phyloP scores from a whole-genome alignment of 805 yeast species.

The Ogataea nonfermentans region DNA sequence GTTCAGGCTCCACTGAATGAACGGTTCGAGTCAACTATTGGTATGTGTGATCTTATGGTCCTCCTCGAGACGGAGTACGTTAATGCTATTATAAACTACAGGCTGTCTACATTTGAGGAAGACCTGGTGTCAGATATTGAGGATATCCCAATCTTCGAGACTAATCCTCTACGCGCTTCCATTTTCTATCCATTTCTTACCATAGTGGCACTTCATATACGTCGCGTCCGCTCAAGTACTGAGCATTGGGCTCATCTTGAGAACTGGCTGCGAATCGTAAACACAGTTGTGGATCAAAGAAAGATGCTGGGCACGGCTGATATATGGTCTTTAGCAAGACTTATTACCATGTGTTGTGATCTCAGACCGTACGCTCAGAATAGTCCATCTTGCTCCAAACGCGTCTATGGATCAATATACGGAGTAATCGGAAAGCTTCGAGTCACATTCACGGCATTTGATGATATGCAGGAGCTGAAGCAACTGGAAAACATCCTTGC shows the following conservation, averaged over 20 bases:
- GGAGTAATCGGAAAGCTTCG: no score
- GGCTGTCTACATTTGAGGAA: conserved; percentile 11
- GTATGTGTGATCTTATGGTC: conserved; percentile 20
- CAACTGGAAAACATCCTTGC: no score
- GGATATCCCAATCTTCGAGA: conserved; percentile 13
- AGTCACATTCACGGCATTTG: no score
- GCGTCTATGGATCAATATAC: not conserved
- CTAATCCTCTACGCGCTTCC: conserved; percentile 13
- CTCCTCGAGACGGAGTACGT: conserved; percentile 26
- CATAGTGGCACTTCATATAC: conserved; percentile 21
- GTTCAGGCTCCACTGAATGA: conserved; percentile 24
- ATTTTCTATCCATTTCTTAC: conserved; percentile 19
- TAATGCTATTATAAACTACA: conserved; percentile 15
- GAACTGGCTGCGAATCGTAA: conserved; percentile 25
- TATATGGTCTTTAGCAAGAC: conserved; percentile 18
- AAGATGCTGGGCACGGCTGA: conserved; percentile 17
- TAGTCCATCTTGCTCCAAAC: not conserved
- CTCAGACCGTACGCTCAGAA: not conserved
- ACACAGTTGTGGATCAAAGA: conserved; percentile 6
- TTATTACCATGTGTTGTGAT: conserved; percentile 4
- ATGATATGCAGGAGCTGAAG: no score
- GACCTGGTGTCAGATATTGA: conserved; percentile 19
- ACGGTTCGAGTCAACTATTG: conserved; percentile 25
- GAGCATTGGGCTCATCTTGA: conserved; percentile 28
- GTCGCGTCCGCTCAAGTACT: conserved; percentile 5